Evolutionary conservation across 2,329 filamentous ascomycete species (phyloP).

Genomic region (Verticillium zaregamsianum): DNA sequence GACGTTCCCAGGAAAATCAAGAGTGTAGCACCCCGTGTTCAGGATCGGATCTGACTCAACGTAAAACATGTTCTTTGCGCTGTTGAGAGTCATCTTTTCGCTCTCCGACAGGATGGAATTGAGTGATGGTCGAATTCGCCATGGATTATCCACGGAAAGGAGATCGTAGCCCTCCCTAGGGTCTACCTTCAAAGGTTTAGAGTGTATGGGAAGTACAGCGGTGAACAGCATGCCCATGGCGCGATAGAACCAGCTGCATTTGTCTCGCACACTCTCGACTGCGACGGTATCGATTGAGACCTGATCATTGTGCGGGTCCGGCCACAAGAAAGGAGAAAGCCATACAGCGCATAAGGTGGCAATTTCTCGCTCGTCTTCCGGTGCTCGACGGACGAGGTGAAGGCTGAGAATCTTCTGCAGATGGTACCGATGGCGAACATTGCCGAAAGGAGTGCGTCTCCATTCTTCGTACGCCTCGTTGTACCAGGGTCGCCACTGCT

Average conservation of each 20-base stretch:
- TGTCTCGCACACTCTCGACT: neutral
- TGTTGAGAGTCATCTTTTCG: no score
- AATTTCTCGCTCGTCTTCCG: neutral
- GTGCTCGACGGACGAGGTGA: neutral
- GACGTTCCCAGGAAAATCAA: neutral
- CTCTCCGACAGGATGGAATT: no score
- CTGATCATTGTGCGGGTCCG: neutral
- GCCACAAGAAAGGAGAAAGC: neutral
- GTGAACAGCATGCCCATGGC: constrained; percentile 3
- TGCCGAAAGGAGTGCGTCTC: constrained; percentile 6
- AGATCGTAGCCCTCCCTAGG: neutral
- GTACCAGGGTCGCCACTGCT: constrained; percentile 4
- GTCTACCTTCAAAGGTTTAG: neutral
- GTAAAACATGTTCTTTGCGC: neutral
- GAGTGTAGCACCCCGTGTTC: neutral
- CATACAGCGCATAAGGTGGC: neutral
- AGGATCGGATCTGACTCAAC: neutral
- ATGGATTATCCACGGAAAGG: neutral
- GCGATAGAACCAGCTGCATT: constrained; percentile 8
- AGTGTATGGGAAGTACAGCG: constrained; percentile 3
- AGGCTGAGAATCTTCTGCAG: neutral
- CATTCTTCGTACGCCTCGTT: constrained; percentile 1
- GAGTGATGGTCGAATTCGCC: no score
- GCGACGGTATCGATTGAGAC: neutral
- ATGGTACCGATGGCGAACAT: neutral